Percentiles rank a stretch among this genome's conserved stretches.
Evolutionary conservation across 495 filamentous ascomycete genomes (phyloP).

Genomic region (Bacidia gigantensis): DNA sequence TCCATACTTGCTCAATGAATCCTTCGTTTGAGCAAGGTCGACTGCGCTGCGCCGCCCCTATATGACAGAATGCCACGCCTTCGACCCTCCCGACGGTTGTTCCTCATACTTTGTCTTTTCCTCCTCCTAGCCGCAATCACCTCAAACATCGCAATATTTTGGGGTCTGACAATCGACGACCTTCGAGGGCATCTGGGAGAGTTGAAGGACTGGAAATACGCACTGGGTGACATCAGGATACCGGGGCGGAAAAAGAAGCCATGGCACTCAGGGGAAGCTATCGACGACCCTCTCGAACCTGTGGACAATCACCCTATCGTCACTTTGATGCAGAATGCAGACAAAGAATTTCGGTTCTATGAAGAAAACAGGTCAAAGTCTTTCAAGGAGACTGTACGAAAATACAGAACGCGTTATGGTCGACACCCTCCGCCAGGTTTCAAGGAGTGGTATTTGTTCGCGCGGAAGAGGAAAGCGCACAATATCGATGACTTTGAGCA

Average conservation of each 20-base stretch:
- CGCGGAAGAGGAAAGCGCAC: constrained; percentile 41
- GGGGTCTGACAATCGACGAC: constrained; percentile 14
- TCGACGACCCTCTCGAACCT: constrained; percentile 13
- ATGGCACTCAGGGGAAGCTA: constrained; percentile 16
- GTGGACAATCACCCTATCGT: constrained; percentile 24
- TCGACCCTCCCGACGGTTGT: constrained; percentile 9
- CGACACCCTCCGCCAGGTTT: constrained; percentile 64
- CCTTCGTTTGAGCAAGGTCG: not conserved
- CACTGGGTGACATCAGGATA: constrained; percentile 15
- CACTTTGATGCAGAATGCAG: constrained; percentile 20
- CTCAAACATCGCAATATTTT: constrained; percentile 13
- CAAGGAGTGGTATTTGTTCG: constrained; percentile 54
- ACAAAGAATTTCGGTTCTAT: constrained; percentile 17
- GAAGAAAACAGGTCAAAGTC: constrained; percentile 27
- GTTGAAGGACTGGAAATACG: not conserved
- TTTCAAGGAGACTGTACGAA: constrained; percentile 43
- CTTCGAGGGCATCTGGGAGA: constrained; percentile 5
- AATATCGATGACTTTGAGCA: constrained; percentile 64
- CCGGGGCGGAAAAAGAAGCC: constrained; percentile 15
- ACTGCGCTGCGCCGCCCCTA: not conserved
- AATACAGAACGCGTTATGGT: constrained; percentile 48
- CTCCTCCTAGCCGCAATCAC: constrained; percentile 8
- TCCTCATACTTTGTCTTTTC: constrained; percentile 11
- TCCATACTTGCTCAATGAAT: not conserved
- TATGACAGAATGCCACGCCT: not conserved